These are phyloP conservation scores for Epichloe sp. DNA, from an alignment of 2,329 filamentous ascomycete genomes.

Conservation along the genomic window DNA sequence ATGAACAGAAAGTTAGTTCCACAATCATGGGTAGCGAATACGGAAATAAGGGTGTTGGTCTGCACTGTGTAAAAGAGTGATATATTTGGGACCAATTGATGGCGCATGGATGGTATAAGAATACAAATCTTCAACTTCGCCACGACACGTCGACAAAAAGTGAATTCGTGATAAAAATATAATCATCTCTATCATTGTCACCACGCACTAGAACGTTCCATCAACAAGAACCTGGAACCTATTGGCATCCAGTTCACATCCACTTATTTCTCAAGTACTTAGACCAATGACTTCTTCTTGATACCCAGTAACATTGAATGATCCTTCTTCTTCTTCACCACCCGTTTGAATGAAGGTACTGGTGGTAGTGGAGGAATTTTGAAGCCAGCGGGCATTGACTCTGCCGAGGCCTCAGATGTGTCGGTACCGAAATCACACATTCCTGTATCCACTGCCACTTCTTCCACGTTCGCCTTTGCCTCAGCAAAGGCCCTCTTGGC, in stretches of 20 bases:
- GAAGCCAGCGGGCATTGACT: slow-evolving; percentile 13
- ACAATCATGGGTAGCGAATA: neutral
- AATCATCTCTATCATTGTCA: too few relatives aligned
- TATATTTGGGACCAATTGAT: neutral
- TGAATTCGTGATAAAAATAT: too few relatives aligned
- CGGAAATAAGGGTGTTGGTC: neutral
- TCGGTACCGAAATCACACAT: neutral
- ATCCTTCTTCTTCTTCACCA: slow-evolving; percentile 80
- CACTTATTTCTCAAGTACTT: neutral
- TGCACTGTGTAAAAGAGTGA: neutral
- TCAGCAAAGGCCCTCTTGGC: slow-evolving; percentile 66
- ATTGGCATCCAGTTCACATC: too few relatives aligned
- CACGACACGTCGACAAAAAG: neutral
- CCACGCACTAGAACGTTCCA: too few relatives aligned
- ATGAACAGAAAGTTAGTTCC: neutral
- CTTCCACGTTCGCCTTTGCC: slow-evolving; percentile 40
- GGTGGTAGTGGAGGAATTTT: slow-evolving; percentile 18
- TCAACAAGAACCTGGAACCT: too few relatives aligned
- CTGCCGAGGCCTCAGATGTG: slow-evolving; percentile 9
- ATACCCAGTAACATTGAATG: slow-evolving; percentile 63
- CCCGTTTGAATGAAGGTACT: slow-evolving; percentile 53
- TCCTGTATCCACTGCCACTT: slow-evolving; percentile 13
- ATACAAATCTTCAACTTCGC: neutral
- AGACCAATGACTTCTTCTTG: slow-evolving; percentile 65
- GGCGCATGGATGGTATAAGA: neutral